These are phyloP conservation scores for Bondarzewia mesenterica DNA, from an alignment of 1,284 basidiomycete species.

Conservation along the genomic window DNA sequence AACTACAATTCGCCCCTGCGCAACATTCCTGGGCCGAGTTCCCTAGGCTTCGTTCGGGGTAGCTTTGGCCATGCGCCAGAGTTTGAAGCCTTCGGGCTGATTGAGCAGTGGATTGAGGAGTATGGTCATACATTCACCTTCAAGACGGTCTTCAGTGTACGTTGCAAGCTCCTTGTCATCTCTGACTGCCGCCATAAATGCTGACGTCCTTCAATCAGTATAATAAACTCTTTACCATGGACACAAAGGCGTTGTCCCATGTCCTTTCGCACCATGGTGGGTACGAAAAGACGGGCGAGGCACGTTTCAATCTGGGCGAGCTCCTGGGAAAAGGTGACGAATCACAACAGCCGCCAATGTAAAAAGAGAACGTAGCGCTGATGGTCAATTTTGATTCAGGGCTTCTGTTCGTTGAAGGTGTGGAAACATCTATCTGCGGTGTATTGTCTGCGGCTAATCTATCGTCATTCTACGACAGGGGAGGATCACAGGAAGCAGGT, in stretches of 20 bases:
- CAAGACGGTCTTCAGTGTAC: slow-evolving; percentile 1
- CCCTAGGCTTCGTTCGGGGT: background rate
- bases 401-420: slow-evolving; percentile 6
- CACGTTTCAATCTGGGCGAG: slow-evolving; percentile 1
- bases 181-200: background rate
- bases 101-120: slow-evolving; percentile 1
- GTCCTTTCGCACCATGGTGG: slow-evolving; percentile 1
- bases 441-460: background rate
- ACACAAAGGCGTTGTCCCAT: slow-evolving; percentile 4
- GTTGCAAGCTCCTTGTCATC: too few species aligned
- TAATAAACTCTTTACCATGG: background rate
- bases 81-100: background rate
- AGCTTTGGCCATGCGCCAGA: background rate
- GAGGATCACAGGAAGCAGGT: slow-evolving; percentile 5
- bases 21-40: slow-evolving; percentile 1
- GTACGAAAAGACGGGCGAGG: background rate
- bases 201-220: background rate
- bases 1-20: background rate
- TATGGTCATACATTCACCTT: slow-evolving; percentile 1
- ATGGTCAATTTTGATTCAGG: background rate
- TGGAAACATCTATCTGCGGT: background rate
- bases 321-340: slow-evolving; percentile 5
- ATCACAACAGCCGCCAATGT: background rate
- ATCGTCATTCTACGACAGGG: background rate
- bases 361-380: background rate